Percentiles rank a stretch among this genome's conserved stretches.
Evolutionary conservation across 2,329 filamentous ascomycete genomes (phyloP).

Genomic region (Colletotrichum agaves): DNA sequence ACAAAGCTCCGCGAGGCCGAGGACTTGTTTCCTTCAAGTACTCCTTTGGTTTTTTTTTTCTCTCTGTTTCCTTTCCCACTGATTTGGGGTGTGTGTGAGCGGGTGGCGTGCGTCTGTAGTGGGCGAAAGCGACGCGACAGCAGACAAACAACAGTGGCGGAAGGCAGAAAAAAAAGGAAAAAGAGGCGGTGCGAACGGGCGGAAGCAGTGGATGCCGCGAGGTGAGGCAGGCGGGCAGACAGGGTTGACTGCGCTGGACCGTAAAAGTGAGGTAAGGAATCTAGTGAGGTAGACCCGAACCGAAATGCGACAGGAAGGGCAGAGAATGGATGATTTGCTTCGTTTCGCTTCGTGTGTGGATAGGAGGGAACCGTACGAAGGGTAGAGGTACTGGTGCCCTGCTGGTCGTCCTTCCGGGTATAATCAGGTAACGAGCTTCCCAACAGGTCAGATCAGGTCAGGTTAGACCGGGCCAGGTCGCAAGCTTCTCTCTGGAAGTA

Average conservation of each 20-base stretch:
- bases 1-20: slow-evolving; percentile 37
- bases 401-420: neutral
- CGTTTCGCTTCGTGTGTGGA: slow-evolving; percentile 4
- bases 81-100: neutral
- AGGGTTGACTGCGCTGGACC: neutral
- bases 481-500: slow-evolving; percentile 9
- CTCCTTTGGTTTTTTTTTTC: slow-evolving; percentile 24
- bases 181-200: slow-evolving; percentile 22
- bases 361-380: neutral
- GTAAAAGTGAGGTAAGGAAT: neutral
- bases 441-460: neutral
- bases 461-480: slow-evolving; percentile 4
- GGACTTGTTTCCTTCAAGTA: slow-evolving; percentile 38
- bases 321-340: neutral
- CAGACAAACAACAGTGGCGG: neutral
- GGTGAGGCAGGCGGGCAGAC: neutral
- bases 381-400: neutral
- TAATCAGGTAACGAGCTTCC: slow-evolving; percentile 9
- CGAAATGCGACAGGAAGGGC: neutral
- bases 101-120: slow-evolving; percentile 2
- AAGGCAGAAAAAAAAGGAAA: neutral
- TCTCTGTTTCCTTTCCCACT: neutral
- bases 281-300: neutral
- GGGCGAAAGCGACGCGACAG: slow-evolving; percentile 29
- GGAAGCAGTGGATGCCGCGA: slow-evolving; percentile 14